Conservation (phyloP, 2,329 filamentous ascomycete species). For the Fusarium sulawesiense region DNA sequence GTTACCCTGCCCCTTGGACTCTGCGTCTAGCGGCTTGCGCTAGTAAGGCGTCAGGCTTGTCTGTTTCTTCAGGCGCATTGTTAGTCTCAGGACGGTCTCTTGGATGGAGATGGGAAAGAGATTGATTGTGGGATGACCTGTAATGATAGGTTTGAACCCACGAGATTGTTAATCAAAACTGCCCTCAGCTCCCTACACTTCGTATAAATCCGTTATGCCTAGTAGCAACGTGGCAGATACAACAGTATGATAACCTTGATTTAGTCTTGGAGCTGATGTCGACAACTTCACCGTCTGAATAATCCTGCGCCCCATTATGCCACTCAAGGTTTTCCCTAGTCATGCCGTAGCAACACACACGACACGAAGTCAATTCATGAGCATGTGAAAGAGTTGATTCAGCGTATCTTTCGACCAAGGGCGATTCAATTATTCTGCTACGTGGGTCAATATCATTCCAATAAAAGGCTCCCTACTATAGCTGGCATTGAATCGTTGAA, state of each 20-base stretch:
- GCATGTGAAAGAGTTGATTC: constrained; percentile 14
- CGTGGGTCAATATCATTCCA: constrained; percentile 39
- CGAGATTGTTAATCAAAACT: constrained; percentile 16
- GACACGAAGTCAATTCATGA: constrained; percentile 24
- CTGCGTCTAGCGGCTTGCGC: constrained; percentile 24
- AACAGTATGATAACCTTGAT: background rate
- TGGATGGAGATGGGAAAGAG: constrained; percentile 19
- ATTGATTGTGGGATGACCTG: constrained; percentile 25
- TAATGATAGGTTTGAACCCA: constrained; percentile 13
- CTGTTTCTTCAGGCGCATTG: constrained; percentile 27
- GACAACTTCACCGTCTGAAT: constrained; percentile 4
- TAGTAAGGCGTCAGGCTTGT: constrained; percentile 22
- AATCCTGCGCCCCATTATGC: constrained; percentile 21
- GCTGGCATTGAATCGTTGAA: constrained; percentile 10
- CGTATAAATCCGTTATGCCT: too few species aligned
- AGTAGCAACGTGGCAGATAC: background rate
- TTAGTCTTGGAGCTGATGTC: background rate
- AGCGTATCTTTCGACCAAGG: constrained; percentile 6
- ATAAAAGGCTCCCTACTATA: constrained; percentile 17
- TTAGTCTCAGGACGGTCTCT: constrained; percentile 33
- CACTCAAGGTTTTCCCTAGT: constrained; percentile 7
- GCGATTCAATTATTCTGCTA: constrained; percentile 15
- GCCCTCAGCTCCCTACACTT: background rate
- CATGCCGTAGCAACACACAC: constrained; percentile 10
- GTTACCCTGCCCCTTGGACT: constrained; percentile 27